These are phyloP conservation scores for Ceratobasidium sp. DNA, from an alignment of 1,284 basidiomycete genomes.

Conservation along the genomic window DNA sequence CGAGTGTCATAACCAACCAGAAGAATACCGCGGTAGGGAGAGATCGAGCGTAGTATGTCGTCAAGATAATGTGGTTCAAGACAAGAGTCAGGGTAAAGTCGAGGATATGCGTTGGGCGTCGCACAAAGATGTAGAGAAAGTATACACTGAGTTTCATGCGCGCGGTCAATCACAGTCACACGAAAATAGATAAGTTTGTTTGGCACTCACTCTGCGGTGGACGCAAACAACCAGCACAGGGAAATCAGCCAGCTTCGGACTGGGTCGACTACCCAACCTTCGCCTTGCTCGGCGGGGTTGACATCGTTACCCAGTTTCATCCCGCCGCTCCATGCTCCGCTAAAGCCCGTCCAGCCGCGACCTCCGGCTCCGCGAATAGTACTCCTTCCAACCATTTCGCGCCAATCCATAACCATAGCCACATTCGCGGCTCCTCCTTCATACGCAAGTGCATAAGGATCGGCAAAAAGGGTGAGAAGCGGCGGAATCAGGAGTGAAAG, in stretches of 20 bases:
- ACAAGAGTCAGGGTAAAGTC: conserved; percentile 92
- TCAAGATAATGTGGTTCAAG: conserved; percentile 89
- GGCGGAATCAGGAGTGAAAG: conserved; percentile 85
- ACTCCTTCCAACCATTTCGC: conserved; percentile 85
- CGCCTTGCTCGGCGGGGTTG: conserved; percentile 54
- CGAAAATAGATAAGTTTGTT: conserved; percentile 19
- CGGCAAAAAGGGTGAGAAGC: conserved; percentile 76
- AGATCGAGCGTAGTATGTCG: conserved; percentile 87
- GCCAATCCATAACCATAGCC: conserved; percentile 97
- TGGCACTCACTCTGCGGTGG: conserved; percentile 78
- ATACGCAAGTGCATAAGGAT: conserved; percentile 74
- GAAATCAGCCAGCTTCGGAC: conserved; percentile 88
- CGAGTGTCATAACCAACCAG: conserved; percentile 79
- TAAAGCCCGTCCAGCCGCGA: conserved; percentile 64
- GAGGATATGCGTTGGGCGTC: conserved; percentile 90
- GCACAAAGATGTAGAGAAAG: conserved; percentile 85
- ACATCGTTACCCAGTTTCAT: conserved; percentile 64
- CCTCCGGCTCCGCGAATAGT: conserved; percentile 71
- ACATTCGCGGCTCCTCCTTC: conserved; percentile 81
- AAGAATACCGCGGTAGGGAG: conserved; percentile 91
- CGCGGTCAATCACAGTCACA: not conserved
- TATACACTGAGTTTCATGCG: conserved; percentile 66
- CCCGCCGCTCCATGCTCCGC: conserved; percentile 78
- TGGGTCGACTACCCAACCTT: conserved; percentile 66
- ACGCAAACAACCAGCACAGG: conserved; percentile 80